Conservation (phyloP, 2,329 filamentous ascomycete species). For the Microdochium nivale region DNA sequence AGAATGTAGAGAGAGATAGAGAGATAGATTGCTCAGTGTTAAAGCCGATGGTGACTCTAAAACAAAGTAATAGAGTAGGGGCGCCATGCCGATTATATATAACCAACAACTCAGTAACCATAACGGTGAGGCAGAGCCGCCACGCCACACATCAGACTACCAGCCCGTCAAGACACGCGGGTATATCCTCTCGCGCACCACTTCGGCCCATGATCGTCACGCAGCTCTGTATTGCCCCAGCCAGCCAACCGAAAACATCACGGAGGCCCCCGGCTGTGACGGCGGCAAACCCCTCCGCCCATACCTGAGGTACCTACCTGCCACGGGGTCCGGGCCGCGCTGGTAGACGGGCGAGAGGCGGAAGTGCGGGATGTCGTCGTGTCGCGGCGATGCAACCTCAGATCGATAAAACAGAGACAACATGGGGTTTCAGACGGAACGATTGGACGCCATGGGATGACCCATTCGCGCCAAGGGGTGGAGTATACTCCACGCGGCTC, state of each 20-base stretch:
- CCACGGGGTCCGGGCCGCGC: neutral
- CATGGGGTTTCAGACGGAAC: neutral
- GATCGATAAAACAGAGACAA: neutral
- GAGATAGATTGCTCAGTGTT: neutral
- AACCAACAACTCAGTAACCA: too few species aligned
- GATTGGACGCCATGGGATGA: neutral
- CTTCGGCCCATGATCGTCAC: neutral
- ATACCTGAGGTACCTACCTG: neutral
- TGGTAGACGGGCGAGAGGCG: neutral
- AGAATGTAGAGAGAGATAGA: neutral
- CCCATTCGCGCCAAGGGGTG: neutral
- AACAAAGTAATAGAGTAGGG: neutral
- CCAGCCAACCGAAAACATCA: neutral
- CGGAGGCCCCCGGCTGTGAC: neutral
- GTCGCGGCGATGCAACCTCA: neutral
- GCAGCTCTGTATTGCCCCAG: neutral
- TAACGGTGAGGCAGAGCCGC: neutral
- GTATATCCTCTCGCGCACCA: neutral
- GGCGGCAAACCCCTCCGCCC: neutral
- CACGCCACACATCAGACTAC: neutral
- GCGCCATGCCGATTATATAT: neutral
- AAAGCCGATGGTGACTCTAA: neutral
- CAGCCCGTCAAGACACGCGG: neutral
- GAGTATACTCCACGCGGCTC: neutral
- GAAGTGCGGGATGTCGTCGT: neutral